phyloP scores from a whole-genome alignment of 257 asterid genomes.

The Fraxinus americana region DNA sequence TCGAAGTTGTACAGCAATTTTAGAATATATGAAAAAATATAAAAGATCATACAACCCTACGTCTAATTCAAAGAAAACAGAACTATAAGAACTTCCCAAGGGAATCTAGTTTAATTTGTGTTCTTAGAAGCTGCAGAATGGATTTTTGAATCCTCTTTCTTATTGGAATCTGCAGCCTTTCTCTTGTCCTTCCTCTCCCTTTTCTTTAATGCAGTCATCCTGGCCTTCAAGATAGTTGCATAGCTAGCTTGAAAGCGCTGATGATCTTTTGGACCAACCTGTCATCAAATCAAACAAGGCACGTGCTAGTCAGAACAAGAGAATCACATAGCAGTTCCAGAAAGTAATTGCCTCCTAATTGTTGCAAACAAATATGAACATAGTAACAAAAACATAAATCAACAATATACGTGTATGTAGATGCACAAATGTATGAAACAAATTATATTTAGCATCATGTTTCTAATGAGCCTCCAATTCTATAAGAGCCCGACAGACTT shows the following conservation, averaged over 20 bases:
- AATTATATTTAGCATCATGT: background rate
- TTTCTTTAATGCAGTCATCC: conserved; percentile 88
- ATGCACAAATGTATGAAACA: background rate
- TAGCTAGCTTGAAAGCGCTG: conserved; percentile 88
- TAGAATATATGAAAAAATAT: background rate
- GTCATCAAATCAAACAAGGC: conserved; percentile 27
- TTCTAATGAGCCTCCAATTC: too few relatives aligned
- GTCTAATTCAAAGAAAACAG: background rate
- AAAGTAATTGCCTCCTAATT: background rate
- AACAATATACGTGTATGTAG: background rate
- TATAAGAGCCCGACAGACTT: too few relatives aligned
- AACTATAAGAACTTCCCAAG: background rate
- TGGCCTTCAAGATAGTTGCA: conserved; percentile 84
- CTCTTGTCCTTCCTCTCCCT: conserved; percentile 91
- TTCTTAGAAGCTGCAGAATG: background rate
- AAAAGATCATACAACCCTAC: background rate
- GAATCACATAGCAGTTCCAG: too few relatives aligned
- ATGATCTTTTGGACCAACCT: conserved; percentile 91
- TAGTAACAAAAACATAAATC: background rate
- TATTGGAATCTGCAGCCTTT: conserved; percentile 67
- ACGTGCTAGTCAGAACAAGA: conserved; percentile 12
- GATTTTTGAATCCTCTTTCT: conserved; percentile 35
- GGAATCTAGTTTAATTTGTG: conserved; percentile 22
- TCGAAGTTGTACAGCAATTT: background rate
- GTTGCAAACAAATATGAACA: background rate